Base-by-base conservation (phyloP, 805 yeast genomes). In the Wickerhamomyces sydowiorum region DNA sequence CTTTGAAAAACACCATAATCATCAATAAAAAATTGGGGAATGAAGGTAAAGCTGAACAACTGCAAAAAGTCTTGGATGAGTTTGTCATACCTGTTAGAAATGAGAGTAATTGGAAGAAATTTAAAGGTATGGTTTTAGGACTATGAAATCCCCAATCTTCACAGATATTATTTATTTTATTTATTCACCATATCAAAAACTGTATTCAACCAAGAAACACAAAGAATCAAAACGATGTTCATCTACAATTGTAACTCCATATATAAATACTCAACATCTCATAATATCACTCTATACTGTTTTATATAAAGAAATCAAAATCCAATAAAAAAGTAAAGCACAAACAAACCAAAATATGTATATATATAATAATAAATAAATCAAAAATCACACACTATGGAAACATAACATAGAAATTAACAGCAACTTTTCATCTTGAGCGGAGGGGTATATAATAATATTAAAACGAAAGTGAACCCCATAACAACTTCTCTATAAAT, bases 1-100 rank as follows among this genome's bases (percentile, higher is more conserved):
- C 69, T 5, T 59, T 69, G 40, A 40, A 48, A 13, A 69, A 69
- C 40, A 51, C 71, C 34, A 40, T 47, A 1, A 18, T 19, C 2
- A 32, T 54, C 14, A 48, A 56, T 41, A 36, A 37, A 9, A 40
- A 48, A 36, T 36, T 39, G 9, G 52, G 49, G 8, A 52, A 54
- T 18, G 29, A 32, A 6, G 51, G 45, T 1, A 20, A 51, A 18
- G 29, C 37, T 13, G 10, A 30, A n/a, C 40, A 52, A 22, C 49
- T 53, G 1, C 40, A 40, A 28, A 28, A 43, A 20, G 37, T 41
- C 12, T 32, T 48, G 35, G 43, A 39, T 1, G 38, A 34, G 2
- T 19, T 49, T 12, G 45, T 28, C 7, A 40, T 46, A 3, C 48
- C 49, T 20, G 17, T 36, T 2, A 18, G 35, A 12, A 18, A 32